Conservation (phyloP, 371 early-diverging fungal genomes). For the Mucor racemosus region DNA sequence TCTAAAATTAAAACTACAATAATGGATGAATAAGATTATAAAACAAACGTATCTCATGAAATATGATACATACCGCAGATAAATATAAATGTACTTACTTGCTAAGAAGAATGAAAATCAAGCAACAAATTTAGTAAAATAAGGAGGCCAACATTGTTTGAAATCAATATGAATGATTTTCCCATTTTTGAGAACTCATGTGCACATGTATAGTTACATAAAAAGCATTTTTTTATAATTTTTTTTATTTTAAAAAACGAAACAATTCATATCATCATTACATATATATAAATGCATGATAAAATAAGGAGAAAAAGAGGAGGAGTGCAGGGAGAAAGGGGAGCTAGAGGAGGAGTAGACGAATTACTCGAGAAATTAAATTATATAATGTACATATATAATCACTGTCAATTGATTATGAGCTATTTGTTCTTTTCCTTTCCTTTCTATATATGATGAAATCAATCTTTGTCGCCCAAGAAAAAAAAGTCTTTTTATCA, state of each 20-base stretch:
- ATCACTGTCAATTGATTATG: neutral
- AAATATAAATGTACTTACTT: too few relatives aligned
- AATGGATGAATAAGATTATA: too few relatives aligned
- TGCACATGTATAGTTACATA: neutral
- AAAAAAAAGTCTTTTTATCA: neutral
- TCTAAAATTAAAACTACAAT: too few relatives aligned
- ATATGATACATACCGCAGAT: too few relatives aligned
- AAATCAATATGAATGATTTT: neutral
- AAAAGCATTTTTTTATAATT: too few relatives aligned
- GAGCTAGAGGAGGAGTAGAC: neutral
- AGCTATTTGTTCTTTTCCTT: neutral
- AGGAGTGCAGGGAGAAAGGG: neutral
- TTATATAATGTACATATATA: neutral
- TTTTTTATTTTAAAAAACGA: too few relatives aligned
- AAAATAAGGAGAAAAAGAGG: conserved; percentile 1
- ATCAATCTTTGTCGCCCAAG: neutral
- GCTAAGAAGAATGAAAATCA: neutral
- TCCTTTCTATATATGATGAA: neutral
- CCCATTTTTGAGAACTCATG: neutral
- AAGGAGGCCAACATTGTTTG: neutral
- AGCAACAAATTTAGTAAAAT: neutral
- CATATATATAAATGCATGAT: too few relatives aligned
- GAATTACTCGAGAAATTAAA: neutral
- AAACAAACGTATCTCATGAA: too few relatives aligned
- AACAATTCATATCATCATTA: neutral